Percentiles rank a stretch among this genome's conserved stretches.
Evolutionary conservation across 768 basidiomycete genomes (phyloP).

Genomic region (Rhizopogon salebrosus): DNA sequence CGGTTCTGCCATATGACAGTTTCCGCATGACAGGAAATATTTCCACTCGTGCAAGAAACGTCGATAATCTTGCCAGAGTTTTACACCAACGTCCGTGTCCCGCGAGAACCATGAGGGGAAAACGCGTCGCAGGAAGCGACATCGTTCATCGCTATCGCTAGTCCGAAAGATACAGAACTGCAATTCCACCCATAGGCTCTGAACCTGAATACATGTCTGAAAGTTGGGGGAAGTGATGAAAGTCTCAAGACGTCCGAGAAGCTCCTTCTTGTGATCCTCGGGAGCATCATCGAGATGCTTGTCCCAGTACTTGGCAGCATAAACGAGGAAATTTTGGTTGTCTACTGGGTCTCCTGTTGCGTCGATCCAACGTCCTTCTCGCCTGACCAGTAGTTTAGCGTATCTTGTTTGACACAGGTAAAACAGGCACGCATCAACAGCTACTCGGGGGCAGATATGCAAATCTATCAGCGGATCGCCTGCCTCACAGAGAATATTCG

Average conservation of each 20-base stretch:
- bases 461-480: neutral
- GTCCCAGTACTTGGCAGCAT: slow-evolving; percentile 30
- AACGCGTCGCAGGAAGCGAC: neutral
- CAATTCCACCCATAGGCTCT: slow-evolving; percentile 25
- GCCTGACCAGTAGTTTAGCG: slow-evolving; percentile 10
- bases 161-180: neutral
- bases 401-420: slow-evolving; percentile 22
- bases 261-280: neutral
- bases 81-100: neutral
- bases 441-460: neutral
- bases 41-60: neutral
- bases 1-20: neutral
- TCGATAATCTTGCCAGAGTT: neutral
- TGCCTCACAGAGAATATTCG: neutral
- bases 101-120: neutral
- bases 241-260: slow-evolving; percentile 8
- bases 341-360: slow-evolving; percentile 13
- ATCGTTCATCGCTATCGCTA: neutral
- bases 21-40: neutral
- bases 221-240: slow-evolving; percentile 27
- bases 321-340: slow-evolving; percentile 21
- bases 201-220: slow-evolving; percentile 26
- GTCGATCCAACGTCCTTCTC: slow-evolving; percentile 19
- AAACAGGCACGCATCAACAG: slow-evolving; percentile 16
- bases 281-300: slow-evolving; percentile 22